These are phyloP conservation scores for Cercospora janseana DNA, from an alignment of 2,329 filamentous ascomycete genomes.

Conservation along the genomic window DNA sequence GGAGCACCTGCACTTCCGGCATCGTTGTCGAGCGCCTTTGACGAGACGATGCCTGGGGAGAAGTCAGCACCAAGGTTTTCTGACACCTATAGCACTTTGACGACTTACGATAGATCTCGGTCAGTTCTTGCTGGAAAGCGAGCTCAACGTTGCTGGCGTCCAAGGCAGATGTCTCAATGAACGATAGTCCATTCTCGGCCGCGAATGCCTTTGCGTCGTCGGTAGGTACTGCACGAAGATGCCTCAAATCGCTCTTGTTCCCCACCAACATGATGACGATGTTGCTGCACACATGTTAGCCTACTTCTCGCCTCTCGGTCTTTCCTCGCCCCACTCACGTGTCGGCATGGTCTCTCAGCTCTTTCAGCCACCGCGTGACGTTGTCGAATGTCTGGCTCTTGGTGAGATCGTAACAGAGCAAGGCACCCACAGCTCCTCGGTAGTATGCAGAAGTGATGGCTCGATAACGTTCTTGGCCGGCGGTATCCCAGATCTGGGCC, in stretches of 20 bases:
- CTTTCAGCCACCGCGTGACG: constrained; percentile 95
- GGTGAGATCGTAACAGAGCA: constrained; percentile 76
- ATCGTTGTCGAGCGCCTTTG: constrained; percentile 87
- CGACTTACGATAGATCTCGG: constrained; percentile 83
- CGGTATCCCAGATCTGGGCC: constrained; percentile 99
- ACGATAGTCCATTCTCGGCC: constrained; percentile 61
- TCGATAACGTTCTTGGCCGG: constrained; percentile 97
- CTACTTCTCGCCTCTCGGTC: neutral
- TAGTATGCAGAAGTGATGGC: constrained; percentile 90
- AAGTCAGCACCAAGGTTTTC: neutral
- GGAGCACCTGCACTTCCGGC: constrained; percentile 43
- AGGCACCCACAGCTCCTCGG: constrained; percentile 91
- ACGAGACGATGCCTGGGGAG: constrained; percentile 76
- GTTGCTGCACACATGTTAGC: constrained; percentile 70
- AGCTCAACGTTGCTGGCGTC: constrained; percentile 99
- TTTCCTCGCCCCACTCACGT: constrained; percentile 67
- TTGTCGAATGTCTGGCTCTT: constrained; percentile 31
- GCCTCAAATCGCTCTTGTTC: constrained; percentile 99
- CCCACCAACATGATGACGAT: constrained; percentile 99
- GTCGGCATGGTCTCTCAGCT: constrained; percentile 95
- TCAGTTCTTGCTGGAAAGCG: constrained; percentile 79
- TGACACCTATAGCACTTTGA: neutral
- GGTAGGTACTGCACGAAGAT: constrained; percentile 92
- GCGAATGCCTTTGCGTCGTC: constrained; percentile 98
- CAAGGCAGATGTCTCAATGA: constrained; percentile 98